These are phyloP conservation scores for Phytophthora hybrid DNA, from an alignment of 352 stramenopile species.

Conservation along the genomic window DNA sequence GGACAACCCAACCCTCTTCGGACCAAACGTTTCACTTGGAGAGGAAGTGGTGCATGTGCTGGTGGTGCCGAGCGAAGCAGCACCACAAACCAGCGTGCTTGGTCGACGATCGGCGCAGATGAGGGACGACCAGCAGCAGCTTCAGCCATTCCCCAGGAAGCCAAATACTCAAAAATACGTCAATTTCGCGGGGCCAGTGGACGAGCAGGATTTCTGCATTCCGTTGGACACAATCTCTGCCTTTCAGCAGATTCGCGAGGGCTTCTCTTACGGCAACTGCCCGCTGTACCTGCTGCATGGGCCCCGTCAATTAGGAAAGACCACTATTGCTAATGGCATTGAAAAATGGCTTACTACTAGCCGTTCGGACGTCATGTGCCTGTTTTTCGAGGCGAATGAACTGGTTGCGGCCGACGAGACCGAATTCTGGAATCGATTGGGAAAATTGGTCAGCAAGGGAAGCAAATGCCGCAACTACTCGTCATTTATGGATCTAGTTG, in stretches of 20 bases:
- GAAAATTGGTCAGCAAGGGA: neutral
- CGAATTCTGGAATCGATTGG: conserved; percentile 6
- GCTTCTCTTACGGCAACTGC: neutral
- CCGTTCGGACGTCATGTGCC: neutral
- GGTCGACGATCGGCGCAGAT: neutral
- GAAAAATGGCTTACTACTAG: neutral
- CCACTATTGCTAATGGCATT: conserved; percentile 5
- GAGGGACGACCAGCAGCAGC: neutral
- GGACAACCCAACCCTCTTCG: conserved; percentile 18
- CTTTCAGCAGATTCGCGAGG: neutral
- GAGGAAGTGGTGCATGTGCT: conserved; percentile 7
- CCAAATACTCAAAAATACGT: neutral
- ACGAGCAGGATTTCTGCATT: neutral
- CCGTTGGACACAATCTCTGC: neutral
- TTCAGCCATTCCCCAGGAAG: neutral
- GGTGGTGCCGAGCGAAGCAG: neutral
- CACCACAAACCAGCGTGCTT: neutral
- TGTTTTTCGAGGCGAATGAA: neutral
- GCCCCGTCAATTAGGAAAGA: neutral
- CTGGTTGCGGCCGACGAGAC: neutral
- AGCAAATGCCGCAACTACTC: conserved; percentile 3
- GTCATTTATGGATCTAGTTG: conserved; percentile 11
- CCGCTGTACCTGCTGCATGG: neutral
- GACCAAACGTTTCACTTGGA: conserved; percentile 17
- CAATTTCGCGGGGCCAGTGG: neutral